A percentile compares a stretch with the other conserved stretches of the same genome.
These are phyloP conservation scores for Grifola frondosa DNA, from an alignment of 1,284 basidiomycete genomes.

Conservation along the genomic window DNA sequence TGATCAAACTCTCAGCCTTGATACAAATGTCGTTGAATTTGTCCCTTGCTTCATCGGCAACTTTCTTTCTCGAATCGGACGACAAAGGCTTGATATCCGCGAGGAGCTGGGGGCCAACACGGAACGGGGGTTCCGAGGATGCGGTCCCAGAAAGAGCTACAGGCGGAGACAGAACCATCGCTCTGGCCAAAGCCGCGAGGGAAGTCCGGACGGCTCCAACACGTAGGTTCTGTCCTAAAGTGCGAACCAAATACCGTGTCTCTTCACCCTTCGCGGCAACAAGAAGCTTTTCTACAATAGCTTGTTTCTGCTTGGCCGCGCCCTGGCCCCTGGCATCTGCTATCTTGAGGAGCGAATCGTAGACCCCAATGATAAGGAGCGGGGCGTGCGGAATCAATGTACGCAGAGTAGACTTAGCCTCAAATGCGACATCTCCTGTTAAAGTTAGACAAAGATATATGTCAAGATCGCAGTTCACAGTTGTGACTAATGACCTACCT, in stretches of 20 bases:
- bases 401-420: slow-evolving; percentile 76
- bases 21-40: slow-evolving; percentile 48
- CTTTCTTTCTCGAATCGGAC: slow-evolving; percentile 43
- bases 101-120: slow-evolving; percentile 40
- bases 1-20: slow-evolving; percentile 64
- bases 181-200: slow-evolving; percentile 81
- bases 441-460: slow-evolving; percentile 1
- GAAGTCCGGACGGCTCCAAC: slow-evolving; percentile 88
- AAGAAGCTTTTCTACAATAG: slow-evolving; percentile 79
- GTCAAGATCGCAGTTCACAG: background rate
- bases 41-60: slow-evolving; percentile 43
- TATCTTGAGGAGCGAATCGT: slow-evolving; percentile 65
- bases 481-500: slow-evolving; percentile 21
- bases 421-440: slow-evolving; percentile 78
- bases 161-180: slow-evolving; percentile 67
- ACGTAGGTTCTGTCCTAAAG: slow-evolving; percentile 78
- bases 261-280: slow-evolving; percentile 88
- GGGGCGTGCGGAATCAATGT: slow-evolving; percentile 76
- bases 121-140: slow-evolving; percentile 33
- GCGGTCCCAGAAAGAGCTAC: slow-evolving; percentile 20
- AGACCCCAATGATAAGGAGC: slow-evolving; percentile 64
- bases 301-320: slow-evolving; percentile 74
- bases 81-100: slow-evolving; percentile 37
- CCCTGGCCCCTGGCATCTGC: slow-evolving; percentile 71
- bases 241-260: slow-evolving; percentile 80